phyloP scores from a whole-genome alignment of 2,329 filamentous ascomycete genomes.

The Fusarium nelsonii region DNA sequence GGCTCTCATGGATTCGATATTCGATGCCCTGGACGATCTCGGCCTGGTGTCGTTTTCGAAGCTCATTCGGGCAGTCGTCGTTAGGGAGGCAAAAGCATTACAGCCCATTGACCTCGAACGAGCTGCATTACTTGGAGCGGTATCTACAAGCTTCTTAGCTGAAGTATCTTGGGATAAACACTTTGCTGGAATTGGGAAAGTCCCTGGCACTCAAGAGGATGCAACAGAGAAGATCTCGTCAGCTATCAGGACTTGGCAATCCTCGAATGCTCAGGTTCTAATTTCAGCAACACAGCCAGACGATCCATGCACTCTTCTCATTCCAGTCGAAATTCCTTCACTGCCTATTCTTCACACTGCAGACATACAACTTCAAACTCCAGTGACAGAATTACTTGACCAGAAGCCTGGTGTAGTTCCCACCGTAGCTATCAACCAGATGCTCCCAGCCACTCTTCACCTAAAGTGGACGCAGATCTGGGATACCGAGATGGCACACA shows the following conservation, averaged over 20 bases:
- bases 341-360: conserved; percentile 86
- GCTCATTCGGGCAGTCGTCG: conserved; percentile 59
- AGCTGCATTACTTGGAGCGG: conserved; percentile 64
- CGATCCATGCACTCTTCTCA: conserved; percentile 75
- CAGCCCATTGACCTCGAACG: conserved; percentile 67
- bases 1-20: conserved; percentile 60
- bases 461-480: conserved; percentile 73
- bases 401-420: conserved; percentile 53
- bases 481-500: conserved; percentile 61
- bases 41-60: conserved; percentile 61
- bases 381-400: conserved; percentile 49
- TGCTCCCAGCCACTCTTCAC: conserved; percentile 71
- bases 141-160: conserved; percentile 63
- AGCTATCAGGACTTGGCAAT: conserved; percentile 53
- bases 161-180: conserved; percentile 61
- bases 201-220: conserved; percentile 53
- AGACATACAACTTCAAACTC: conserved; percentile 68
- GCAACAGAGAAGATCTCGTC: conserved; percentile 45
- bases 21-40: conserved; percentile 54
- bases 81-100: conserved; percentile 60
- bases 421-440: conserved; percentile 71
- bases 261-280: conserved; percentile 45
- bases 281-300: conserved; percentile 42
- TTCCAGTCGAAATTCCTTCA: conserved; percentile 90
- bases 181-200: conserved; percentile 63